These are phyloP conservation scores for Trypethelium eluteriae DNA, from an alignment of 495 filamentous ascomycete genomes.

Conservation along the genomic window DNA sequence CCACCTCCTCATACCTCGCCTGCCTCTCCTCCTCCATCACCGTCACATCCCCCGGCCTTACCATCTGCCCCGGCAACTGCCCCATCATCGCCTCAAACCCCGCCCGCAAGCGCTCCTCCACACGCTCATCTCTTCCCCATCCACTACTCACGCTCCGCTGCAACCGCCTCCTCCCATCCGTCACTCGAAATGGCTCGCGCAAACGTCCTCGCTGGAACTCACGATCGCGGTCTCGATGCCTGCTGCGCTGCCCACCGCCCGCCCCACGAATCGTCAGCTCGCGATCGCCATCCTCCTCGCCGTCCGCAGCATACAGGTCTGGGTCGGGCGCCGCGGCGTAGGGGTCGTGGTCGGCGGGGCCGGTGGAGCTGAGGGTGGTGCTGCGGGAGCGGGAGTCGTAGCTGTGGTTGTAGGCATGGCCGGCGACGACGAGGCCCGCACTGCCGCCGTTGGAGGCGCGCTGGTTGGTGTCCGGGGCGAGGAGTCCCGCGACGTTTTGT, in stretches of 20 bases:
- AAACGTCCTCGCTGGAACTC: constrained; percentile 79
- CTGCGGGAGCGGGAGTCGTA: constrained; percentile 85
- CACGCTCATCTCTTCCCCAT: constrained; percentile 41
- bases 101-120: constrained; percentile 80
- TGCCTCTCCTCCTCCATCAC: constrained; percentile 47
- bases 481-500: constrained; percentile 7
- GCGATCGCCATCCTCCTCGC: constrained; percentile 53
- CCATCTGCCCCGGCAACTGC: constrained; percentile 58
- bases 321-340: not conserved
- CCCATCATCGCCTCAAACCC: constrained; percentile 65
- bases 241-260: constrained; percentile 60
- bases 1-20: constrained; percentile 20
- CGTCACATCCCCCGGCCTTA: constrained; percentile 61
- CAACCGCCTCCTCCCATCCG: no score
- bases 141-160: constrained; percentile 15
- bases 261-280: constrained; percentile 80
- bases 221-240: constrained; percentile 60
- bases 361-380: constrained; percentile 54
- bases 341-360: not conserved
- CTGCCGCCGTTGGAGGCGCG: not conserved
- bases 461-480: not conserved
- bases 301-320: not conserved
- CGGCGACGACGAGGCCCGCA: no score
- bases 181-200: constrained; percentile 50
- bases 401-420: constrained; percentile 73